Percentiles rank a stretch among this genome's conserved stretches.
Evolutionary conservation across 192 early-diverging fungal genomes (phyloP).

Genomic region (Cladochytrium replicatum): DNA sequence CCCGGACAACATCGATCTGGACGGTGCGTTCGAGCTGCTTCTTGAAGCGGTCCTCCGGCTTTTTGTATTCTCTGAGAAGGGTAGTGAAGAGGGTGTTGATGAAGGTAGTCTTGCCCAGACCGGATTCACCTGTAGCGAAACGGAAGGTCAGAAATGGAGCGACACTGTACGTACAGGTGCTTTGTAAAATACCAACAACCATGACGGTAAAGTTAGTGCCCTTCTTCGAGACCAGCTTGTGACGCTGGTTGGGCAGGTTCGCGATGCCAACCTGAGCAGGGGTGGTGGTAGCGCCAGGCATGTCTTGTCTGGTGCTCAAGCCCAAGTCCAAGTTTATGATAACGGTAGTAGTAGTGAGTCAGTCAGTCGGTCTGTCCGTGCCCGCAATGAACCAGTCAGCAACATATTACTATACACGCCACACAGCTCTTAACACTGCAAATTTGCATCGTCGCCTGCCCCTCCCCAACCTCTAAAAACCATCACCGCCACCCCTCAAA

Average conservation of each 20-base stretch:
- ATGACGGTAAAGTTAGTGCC: conserved; percentile 94
- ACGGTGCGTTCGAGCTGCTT: conserved; percentile 94
- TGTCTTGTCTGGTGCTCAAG: too few species aligned
- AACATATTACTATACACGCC: too few species aligned
- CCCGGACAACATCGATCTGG: conserved; percentile 95
- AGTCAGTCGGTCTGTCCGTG: too few species aligned
- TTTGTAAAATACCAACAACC: conserved; percentile 66
- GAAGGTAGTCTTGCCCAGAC: conserved; percentile 96
- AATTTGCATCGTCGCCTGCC: too few species aligned
- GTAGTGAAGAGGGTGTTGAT: conserved; percentile 98
- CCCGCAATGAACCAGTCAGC: too few species aligned
- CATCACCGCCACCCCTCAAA: too few species aligned
- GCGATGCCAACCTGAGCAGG: conserved; percentile 66
- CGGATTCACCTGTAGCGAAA: conserved; percentile 76
- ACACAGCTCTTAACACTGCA: too few species aligned
- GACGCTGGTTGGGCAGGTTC: conserved; percentile 96
- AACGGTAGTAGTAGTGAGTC: too few species aligned
- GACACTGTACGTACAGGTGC: background rate
- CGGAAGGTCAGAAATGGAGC: background rate
- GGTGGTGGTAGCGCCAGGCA: background rate
- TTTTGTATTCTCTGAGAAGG: conserved; percentile 84
- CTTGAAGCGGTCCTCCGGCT: conserved; percentile 65
- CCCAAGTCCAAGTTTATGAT: too few species aligned
- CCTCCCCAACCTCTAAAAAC: too few species aligned
- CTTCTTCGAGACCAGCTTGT: conserved; percentile 95